phyloP scores from a whole-genome alignment of 192 early-diverging fungal species.

The Coemansia aciculifera region DNA sequence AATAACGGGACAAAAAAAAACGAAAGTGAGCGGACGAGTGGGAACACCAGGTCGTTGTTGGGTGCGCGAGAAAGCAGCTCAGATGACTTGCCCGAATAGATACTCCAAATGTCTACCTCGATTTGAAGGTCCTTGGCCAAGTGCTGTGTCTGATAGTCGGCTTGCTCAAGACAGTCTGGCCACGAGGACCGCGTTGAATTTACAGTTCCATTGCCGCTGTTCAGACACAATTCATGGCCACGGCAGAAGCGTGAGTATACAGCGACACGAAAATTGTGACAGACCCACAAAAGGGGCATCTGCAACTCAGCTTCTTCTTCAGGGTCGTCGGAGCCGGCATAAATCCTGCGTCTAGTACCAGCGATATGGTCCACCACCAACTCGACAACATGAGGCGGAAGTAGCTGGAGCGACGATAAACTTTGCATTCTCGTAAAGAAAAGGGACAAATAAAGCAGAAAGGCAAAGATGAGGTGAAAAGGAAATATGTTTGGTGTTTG shows the following conservation, averaged over 20 bases:
- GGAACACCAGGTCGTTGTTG: background rate
- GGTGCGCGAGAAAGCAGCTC: background rate
- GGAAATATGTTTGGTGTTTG: background rate
- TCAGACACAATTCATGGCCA: background rate
- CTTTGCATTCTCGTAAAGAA: background rate
- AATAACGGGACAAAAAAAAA: background rate
- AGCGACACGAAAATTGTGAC: background rate
- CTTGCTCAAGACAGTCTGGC: background rate
- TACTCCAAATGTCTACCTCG: background rate
- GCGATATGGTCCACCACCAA: slow-evolving; percentile 7
- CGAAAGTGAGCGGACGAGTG: background rate
- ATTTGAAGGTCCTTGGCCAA: slow-evolving; percentile 3
- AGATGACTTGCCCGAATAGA: background rate
- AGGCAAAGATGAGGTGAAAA: background rate
- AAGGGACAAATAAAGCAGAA: background rate
- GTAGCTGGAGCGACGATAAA: background rate
- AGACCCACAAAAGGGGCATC: slow-evolving; percentile 6
- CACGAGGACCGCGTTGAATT: background rate
- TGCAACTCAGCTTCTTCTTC: background rate
- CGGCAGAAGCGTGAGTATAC: slow-evolving; percentile 6
- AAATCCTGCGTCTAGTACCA: too few species aligned
- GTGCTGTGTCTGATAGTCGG: background rate
- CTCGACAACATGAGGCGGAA: background rate
- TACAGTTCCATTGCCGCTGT: background rate
- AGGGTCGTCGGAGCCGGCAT: background rate